Evolutionary conservation across 2,329 filamentous ascomycete genomes (phyloP), one percentile per base, ranked within the genome.

Genomic region (Botrytis cinerea): DNA sequence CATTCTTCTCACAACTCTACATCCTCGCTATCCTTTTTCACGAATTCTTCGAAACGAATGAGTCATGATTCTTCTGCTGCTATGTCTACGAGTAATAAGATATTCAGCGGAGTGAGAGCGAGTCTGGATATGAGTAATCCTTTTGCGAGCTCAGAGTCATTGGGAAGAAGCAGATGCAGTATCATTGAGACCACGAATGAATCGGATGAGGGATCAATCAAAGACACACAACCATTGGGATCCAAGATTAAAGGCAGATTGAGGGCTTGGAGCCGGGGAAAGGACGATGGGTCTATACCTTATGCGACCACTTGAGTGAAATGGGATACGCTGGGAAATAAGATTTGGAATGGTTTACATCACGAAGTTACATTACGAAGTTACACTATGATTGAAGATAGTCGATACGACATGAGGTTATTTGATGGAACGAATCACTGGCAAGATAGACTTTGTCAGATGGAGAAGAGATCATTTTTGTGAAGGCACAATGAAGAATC

Each of bases 221-320:
- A n/a, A 38, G 69, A 71, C 25, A 32, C 43, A n/a, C 35, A 54
- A 25, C 28, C 35, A 20, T 35, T 70, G 25, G 71, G 71, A 32
- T 63, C 51, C n/a, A 73, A 73, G 35, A 63, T 70, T 32, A 73
- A 63, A 38, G 72, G 72, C 25, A 57, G 72, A 40, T 32, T 73
- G 54, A 70, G 72, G 38, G 72, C 72, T 45, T 73, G 54, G 72
- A 71, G 57, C n/a, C 46, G 48, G 35, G 66, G n/a, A 20, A 51
- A 66, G 46, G 70, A 64, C 38, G 67, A 51, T 28, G 35, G 9
- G 12, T 43, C 32, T 25, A 46, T 43, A 64, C 22, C 57, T 20
- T 66, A 32, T 38, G 40, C n/a, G 20, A 43, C 20, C 18, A 73
- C 71, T 25, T 70, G 71, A 73, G 60, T 57, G 60, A n/a, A 4